Conservation (phyloP, 2,329 filamentous ascomycete genomes). For the Aspergillus alliaceus region DNA sequence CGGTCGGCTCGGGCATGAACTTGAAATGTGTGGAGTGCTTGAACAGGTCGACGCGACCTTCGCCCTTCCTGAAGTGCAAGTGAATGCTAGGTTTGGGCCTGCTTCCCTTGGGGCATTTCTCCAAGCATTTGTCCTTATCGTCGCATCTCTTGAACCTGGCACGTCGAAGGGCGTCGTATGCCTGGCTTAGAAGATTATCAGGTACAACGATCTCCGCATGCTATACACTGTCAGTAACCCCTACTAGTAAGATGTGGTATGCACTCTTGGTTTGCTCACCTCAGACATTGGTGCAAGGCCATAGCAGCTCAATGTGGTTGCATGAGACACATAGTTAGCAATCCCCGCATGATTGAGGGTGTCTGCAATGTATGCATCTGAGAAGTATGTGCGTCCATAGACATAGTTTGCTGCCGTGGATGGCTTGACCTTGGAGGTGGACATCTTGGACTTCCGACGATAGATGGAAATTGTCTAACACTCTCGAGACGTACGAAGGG, state of each 20-base stretch:
- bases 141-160: not conserved
- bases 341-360: not conserved
- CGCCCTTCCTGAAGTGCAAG: not conserved
- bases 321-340: not conserved
- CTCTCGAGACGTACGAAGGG: not conserved
- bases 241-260: not conserved
- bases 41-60: not conserved
- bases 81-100: not conserved
- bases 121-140: not conserved
- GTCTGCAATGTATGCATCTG: not conserved
- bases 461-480: not conserved
- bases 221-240: not conserved
- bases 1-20: not conserved
- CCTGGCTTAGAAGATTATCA: not conserved
- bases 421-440: not conserved
- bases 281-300: not conserved
- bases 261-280: not conserved
- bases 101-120: not conserved
- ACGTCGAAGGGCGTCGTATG: not conserved
- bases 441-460: not conserved
- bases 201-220: not conserved
- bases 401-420: not conserved
- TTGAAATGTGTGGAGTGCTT: not conserved
- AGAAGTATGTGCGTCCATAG: not conserved
- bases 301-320: not conserved